These are phyloP conservation scores for Stagonosporopsis chrysanthemi DNA, from an alignment of 2,329 filamentous ascomycete genomes.

Conservation along the genomic window DNA sequence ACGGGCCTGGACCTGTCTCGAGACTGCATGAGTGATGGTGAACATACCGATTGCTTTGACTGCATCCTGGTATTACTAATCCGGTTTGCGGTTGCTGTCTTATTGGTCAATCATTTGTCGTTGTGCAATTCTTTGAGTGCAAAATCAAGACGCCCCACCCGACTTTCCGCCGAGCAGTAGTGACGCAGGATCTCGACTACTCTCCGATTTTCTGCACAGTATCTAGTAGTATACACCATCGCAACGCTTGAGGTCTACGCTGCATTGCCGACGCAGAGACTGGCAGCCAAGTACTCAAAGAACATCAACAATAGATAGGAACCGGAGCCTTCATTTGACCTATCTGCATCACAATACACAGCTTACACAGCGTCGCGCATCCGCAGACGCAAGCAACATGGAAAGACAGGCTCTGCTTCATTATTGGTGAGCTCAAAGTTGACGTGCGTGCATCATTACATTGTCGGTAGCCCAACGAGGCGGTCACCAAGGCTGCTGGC, in stretches of 20 bases:
- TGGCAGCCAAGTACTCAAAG: neutral
- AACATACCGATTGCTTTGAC: neutral
- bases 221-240: too few species aligned
- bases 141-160: neutral
- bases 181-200: conserved; percentile 6
- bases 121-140: conserved; percentile 10
- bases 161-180: conserved; percentile 6
- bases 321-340: neutral
- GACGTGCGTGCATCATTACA: neutral
- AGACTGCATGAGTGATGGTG: neutral
- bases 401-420: neutral
- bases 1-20: neutral
- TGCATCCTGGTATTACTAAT: neutral
- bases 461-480: neutral
- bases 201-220: conserved; percentile 1
- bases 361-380: neutral
- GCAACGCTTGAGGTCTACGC: neutral
- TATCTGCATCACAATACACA: neutral
- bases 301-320: neutral
- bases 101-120: neutral
- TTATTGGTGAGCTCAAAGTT: neutral
- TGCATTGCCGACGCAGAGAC: neutral
- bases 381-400: neutral
- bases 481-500: neutral
- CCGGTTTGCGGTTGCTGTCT: neutral